A percentile compares a stretch with the other conserved stretches of the same genome.
phyloP scores from a whole-genome alignment of 257 asterid species.

The Lycium barbarum region DNA sequence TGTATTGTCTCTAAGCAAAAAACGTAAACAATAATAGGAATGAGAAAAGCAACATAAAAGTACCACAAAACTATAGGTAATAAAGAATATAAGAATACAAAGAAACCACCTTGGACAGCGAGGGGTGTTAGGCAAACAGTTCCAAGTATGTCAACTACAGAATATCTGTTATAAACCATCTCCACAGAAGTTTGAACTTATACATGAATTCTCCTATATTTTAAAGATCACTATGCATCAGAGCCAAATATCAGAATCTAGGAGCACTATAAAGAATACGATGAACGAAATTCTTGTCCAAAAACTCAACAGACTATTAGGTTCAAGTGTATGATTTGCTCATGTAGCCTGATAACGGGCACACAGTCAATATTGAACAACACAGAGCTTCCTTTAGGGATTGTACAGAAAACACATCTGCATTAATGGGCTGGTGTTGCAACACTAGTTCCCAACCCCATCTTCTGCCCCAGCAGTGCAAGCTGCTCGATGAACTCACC shows the following conservation, averaged over 20 bases:
- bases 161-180: slow-evolving; percentile 11
- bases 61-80: background rate
- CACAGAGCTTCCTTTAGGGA: background rate
- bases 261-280: background rate
- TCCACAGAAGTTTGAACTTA: slow-evolving; percentile 17
- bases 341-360: slow-evolving; percentile 2
- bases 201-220: background rate
- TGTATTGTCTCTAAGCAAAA: background rate
- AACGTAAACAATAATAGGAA: background rate
- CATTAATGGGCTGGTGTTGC: slow-evolving; percentile 41
- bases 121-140: background rate
- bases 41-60: background rate
- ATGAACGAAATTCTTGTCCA: background rate
- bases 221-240: background rate
- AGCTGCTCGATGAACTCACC: slow-evolving; percentile 96
- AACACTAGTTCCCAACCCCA: slow-evolving; percentile 70
- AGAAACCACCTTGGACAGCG: slow-evolving; percentile 21
- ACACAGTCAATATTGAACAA: background rate
- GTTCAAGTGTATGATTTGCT: background rate
- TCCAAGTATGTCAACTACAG: background rate
- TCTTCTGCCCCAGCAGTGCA: slow-evolving; percentile 70
- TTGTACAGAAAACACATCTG: slow-evolving; percentile 19
- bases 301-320: background rate
- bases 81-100: background rate
- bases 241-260: background rate